These are phyloP conservation scores for Neckera pumila DNA, from an alignment of 225 moss, liverwort and hornwort species.

Conservation along the genomic window DNA sequence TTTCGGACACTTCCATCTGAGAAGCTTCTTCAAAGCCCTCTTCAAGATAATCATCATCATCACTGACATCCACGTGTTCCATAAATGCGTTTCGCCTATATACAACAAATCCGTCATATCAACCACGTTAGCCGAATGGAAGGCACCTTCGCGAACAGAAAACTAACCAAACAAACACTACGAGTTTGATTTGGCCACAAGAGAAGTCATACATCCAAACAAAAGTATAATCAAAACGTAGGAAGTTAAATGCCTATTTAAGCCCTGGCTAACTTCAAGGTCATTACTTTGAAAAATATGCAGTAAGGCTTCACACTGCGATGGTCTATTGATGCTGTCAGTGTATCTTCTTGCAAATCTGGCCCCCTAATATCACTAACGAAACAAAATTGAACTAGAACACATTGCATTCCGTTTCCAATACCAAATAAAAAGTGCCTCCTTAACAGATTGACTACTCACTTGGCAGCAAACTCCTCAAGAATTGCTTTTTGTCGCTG, in stretches of 20 bases:
- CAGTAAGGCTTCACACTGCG: neutral
- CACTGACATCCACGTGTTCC: conserved; percentile 28
- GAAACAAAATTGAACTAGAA: neutral
- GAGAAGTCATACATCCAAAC: neutral
- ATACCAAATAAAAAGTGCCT: neutral
- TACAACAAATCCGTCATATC: neutral
- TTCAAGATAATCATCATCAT: conserved; percentile 14
- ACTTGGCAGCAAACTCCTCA: conserved; percentile 87
- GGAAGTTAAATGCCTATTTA: neutral
- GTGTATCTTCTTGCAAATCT: neutral
- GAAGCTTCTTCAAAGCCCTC: conserved; percentile 5
- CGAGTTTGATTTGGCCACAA: neutral
- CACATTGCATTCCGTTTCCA: neutral
- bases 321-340: neutral
- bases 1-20: conserved; percentile 1
- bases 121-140: neutral
- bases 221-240: neutral
- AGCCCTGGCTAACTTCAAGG: neutral
- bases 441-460: neutral
- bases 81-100: conserved; percentile 79
- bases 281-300: neutral
- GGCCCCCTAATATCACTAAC: neutral
- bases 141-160: neutral
- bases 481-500: conserved; percentile 80
- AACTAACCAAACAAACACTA: neutral